Conservation (phyloP, 2,329 filamentous ascomycete species). For the Scedosporium minutisporum region DNA sequence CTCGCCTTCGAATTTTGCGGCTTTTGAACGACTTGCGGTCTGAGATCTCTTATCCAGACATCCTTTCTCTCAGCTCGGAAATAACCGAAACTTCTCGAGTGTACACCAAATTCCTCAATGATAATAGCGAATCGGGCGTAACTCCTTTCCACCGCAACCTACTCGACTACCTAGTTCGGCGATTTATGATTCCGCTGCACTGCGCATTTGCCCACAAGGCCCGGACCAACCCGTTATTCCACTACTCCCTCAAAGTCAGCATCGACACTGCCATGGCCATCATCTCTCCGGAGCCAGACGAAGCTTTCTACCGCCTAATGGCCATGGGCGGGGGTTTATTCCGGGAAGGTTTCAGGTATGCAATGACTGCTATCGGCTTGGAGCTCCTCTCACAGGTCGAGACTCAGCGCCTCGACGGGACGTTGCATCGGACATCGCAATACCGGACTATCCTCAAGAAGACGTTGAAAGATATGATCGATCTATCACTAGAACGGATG, state of each 20-base stretch:
- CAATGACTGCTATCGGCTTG: conserved; percentile 20
- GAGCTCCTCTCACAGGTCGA: conserved; percentile 26
- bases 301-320: conserved; percentile 25
- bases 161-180: conserved; percentile 39
- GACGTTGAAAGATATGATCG: conserved; percentile 18
- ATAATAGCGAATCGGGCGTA: conserved; percentile 9
- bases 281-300: conserved; percentile 24
- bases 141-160: conserved; percentile 35
- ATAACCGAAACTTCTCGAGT: conserved; percentile 18
- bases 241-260: conserved; percentile 38
- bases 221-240: conserved; percentile 32
- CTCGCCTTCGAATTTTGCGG: conserved; percentile 23
- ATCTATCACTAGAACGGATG: conserved; percentile 21
- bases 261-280: conserved; percentile 31
- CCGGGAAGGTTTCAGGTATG: conserved; percentile 26
- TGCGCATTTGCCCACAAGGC: conserved; percentile 34
- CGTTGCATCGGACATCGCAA: conserved; percentile 16
- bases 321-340: conserved; percentile 29
- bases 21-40: conserved; percentile 23
- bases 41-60: conserved; percentile 23
- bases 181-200: conserved; percentile 47
- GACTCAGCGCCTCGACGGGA: conserved; percentile 18
- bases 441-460: conserved; percentile 22
- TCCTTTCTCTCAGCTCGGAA: conserved; percentile 22
- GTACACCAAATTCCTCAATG: conserved; percentile 13